Percentiles rank a stretch among this genome's conserved stretches.
Conservation (phyloP, 129 eudicot genomes). For the Flaveria sonorensis region DNA sequence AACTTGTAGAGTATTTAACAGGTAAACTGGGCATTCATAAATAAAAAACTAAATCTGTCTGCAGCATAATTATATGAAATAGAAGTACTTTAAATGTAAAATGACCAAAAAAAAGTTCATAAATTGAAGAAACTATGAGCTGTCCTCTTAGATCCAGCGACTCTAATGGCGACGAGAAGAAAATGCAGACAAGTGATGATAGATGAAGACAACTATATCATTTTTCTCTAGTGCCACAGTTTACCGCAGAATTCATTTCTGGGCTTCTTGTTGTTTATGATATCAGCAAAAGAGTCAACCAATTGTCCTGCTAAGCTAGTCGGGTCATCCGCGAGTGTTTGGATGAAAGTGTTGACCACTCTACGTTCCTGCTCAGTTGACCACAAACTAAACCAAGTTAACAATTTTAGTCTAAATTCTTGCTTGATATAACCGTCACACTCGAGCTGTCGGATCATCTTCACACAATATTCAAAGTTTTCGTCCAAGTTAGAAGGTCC, state of each 20-base stretch:
- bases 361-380: slow-evolving; percentile 84
- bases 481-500: slow-evolving; percentile 54
- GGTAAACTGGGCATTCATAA: background rate
- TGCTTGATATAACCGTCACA: slow-evolving; percentile 59
- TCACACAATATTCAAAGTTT: slow-evolving; percentile 71
- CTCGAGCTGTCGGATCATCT: slow-evolving; percentile 74
- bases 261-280: slow-evolving; percentile 59
- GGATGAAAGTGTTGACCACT: slow-evolving; percentile 81
- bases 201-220: slow-evolving; percentile 8
- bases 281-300: slow-evolving; percentile 79
- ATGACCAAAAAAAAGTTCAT: slow-evolving; percentile 11
- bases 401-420: slow-evolving; percentile 71
- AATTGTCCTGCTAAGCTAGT: slow-evolving; percentile 81
- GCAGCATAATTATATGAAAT: slow-evolving; percentile 17
- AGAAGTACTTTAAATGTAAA: slow-evolving; percentile 22
- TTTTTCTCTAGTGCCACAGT: slow-evolving; percentile 43
- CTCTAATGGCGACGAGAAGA: background rate
- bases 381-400: slow-evolving; percentile 88
- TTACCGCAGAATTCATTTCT: slow-evolving; percentile 59
- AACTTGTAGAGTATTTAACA: background rate
- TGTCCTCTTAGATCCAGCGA: slow-evolving; percentile 3
- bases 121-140: slow-evolving; percentile 17
- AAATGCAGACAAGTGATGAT: background rate
- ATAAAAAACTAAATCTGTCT: slow-evolving; percentile 8
- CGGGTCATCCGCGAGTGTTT: slow-evolving; percentile 70